Percentiles rank a stretch among this genome's conserved stretches.
Evolutionary conservation across 1,284 basidiomycete genomes (phyloP).

Genomic region (Malassezia japonica): DNA sequence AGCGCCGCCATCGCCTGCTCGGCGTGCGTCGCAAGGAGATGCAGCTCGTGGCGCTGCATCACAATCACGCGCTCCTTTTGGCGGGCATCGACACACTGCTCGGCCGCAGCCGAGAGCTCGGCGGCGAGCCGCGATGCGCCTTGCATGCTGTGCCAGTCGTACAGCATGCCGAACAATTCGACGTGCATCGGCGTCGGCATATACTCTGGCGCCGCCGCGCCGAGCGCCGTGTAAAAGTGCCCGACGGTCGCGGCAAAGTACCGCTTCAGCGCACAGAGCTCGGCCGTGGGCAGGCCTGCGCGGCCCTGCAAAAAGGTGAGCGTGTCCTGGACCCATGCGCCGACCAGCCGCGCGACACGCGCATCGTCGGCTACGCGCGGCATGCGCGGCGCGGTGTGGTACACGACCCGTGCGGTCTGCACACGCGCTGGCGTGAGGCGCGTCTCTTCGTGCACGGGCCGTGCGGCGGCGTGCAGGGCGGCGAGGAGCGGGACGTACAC

Average conservation of each 20-base stretch:
- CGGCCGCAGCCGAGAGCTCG: slow-evolving; percentile 65
- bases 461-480: neutral
- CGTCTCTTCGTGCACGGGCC: neutral
- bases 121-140: slow-evolving; percentile 61
- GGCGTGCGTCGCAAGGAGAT: slow-evolving; percentile 62
- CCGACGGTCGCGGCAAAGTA: slow-evolving; percentile 84
- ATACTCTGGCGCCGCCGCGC: slow-evolving; percentile 63
- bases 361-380: neutral
- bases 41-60: slow-evolving; percentile 56
- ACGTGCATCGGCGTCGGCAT: slow-evolving; percentile 68
- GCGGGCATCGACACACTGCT: slow-evolving; percentile 51
- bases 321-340: slow-evolving; percentile 69
- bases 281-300: slow-evolving; percentile 57
- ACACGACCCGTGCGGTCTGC: slow-evolving; percentile 2
- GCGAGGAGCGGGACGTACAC: slow-evolving; percentile 3
- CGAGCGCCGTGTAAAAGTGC: slow-evolving; percentile 68
- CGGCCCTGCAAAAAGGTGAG: slow-evolving; percentile 60
- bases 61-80: slow-evolving; percentile 32
- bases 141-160: slow-evolving; percentile 82
- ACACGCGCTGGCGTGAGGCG: neutral
- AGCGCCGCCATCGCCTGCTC: slow-evolving; percentile 63
- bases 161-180: slow-evolving; percentile 71
- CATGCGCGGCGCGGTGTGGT: slow-evolving; percentile 4
- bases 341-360: slow-evolving; percentile 3
- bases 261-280: slow-evolving; percentile 66